Conservation (phyloP, 2,329 filamentous ascomycete species). For the Falciphora oryzae region DNA sequence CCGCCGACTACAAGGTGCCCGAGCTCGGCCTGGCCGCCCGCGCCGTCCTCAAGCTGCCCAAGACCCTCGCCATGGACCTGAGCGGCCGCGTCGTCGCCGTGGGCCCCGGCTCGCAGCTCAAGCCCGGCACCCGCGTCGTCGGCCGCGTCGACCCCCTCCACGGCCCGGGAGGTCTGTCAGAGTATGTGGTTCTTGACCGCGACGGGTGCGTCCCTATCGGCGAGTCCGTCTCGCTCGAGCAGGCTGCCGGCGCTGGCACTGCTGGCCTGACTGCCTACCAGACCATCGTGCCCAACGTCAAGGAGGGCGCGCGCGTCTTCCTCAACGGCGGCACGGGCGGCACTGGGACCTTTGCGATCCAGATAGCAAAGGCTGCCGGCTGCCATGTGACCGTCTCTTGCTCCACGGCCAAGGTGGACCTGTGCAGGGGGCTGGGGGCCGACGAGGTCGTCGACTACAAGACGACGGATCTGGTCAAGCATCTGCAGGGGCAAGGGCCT, state of each 20-base stretch:
- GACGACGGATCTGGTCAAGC: constrained; percentile 33
- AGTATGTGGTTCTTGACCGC: constrained; percentile 29
- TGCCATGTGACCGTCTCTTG: constrained; percentile 41
- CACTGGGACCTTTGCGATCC: constrained; percentile 30
- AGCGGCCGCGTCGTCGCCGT: constrained; percentile 36
- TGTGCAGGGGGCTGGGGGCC: constrained; percentile 52
- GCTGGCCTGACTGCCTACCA: constrained; percentile 20
- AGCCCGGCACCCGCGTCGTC: constrained; percentile 38
- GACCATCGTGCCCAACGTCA: constrained; percentile 16
- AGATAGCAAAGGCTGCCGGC: constrained; percentile 29
- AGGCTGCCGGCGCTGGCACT: constrained; percentile 19
- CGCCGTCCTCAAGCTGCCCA: constrained; percentile 33
- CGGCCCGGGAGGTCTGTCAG: constrained; percentile 27
- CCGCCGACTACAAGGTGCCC: constrained; percentile 58
- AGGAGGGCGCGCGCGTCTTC: constrained; percentile 38
- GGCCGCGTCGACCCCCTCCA: constrained; percentile 26
- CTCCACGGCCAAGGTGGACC: constrained; percentile 48
- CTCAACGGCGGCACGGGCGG: constrained; percentile 34
- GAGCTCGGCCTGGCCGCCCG: constrained; percentile 39
- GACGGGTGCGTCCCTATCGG: constrained; percentile 35
- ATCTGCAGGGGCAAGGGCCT: constrained; percentile 32
- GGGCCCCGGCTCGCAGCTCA: constrained; percentile 25
- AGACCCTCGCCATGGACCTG: constrained; percentile 45
- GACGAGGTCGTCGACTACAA: constrained; percentile 60
- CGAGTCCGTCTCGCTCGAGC: constrained; percentile 53